A percentile compares a stretch with the other conserved stretches of the same genome.
Evolutionary conservation across 1,284 basidiomycete species (phyloP).

Genomic region (Peniophora sp.): DNA sequence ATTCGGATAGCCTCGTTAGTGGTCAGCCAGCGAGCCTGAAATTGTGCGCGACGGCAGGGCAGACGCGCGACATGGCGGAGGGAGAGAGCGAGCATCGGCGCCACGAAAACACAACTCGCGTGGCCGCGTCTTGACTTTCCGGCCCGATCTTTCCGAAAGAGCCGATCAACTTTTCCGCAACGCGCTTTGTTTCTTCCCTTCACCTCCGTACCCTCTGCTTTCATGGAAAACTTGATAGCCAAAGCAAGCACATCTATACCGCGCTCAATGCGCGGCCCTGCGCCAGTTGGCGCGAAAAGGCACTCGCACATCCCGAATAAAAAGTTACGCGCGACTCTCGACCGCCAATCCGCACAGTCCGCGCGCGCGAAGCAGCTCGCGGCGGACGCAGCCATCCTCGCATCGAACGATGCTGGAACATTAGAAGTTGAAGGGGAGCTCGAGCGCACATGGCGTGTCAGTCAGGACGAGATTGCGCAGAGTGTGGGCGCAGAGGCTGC

Average conservation of each 20-base stretch:
- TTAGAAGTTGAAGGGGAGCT: slow-evolving; percentile 71
- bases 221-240: not conserved
- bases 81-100: not conserved
- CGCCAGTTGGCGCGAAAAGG: slow-evolving; percentile 34
- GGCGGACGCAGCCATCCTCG: slow-evolving; percentile 58
- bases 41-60: not conserved
- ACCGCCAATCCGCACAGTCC: slow-evolving; percentile 49
- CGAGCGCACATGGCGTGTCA: slow-evolving; percentile 86
- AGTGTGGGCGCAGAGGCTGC: slow-evolving; percentile 70
- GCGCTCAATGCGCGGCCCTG: slow-evolving; percentile 46
- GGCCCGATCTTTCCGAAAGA: too few species aligned
- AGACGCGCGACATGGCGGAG: not conserved
- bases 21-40: not conserved
- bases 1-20: not conserved
- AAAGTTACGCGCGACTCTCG: slow-evolving; percentile 66
- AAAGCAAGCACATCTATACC: slow-evolving; percentile 43
- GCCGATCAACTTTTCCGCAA: not conserved
- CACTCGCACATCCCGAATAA: slow-evolving; percentile 66
- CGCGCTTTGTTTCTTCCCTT: not conserved
- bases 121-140: not conserved
- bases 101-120: not conserved
- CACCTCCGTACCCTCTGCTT: slow-evolving; percentile 24
- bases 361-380: slow-evolving; percentile 49
- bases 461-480: slow-evolving; percentile 71
- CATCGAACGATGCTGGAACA: slow-evolving; percentile 58